phyloP scores from a whole-genome alignment of 805 yeast species.

The Kregervanrija delftensis region DNA sequence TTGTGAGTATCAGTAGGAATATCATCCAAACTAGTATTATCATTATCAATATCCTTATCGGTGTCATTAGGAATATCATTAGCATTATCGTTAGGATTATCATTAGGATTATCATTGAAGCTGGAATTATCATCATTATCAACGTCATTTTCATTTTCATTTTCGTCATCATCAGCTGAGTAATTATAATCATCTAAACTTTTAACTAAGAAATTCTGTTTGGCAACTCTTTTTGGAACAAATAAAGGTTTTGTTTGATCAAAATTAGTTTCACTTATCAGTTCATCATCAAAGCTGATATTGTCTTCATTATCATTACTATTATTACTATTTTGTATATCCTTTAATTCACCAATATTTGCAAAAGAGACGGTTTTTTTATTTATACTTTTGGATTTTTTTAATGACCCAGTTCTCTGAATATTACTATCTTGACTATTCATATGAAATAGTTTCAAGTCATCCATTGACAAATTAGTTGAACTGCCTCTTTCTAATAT shows the following conservation, averaged over 20 bases:
- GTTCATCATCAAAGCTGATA: too few relatives aligned
- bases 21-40: too few relatives aligned
- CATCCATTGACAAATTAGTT: slow-evolving; percentile 17
- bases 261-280: too few relatives aligned
- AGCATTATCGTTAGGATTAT: too few relatives aligned
- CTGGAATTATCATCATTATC: slow-evolving; percentile 13
- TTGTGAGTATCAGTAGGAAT: too few relatives aligned
- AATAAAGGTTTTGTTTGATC: slow-evolving; percentile 8
- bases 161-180: slow-evolving; percentile 29
- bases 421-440: slow-evolving; percentile 17
- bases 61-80: too few relatives aligned
- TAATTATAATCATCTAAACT: slow-evolving; percentile 26
- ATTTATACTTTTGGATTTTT: slow-evolving; percentile 3
- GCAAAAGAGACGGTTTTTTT: slow-evolving; percentile 28
- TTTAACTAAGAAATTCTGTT: slow-evolving; percentile 25
- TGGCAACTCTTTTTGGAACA: slow-evolving; percentile 22
- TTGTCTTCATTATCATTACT: slow-evolving; percentile 1
- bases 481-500: slow-evolving; percentile 40
- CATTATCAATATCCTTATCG: too few relatives aligned
- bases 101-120: too few relatives aligned
- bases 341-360: slow-evolving; percentile 5
- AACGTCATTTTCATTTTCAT: slow-evolving; percentile 34
- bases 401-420: slow-evolving; percentile 15
- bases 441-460: slow-evolving; percentile 18
- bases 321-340: slow-evolving; percentile 2